Evolutionary conservation across 2,329 filamentous ascomycete genomes (phyloP).

Genomic region (Cordyceps farinosa): DNA sequence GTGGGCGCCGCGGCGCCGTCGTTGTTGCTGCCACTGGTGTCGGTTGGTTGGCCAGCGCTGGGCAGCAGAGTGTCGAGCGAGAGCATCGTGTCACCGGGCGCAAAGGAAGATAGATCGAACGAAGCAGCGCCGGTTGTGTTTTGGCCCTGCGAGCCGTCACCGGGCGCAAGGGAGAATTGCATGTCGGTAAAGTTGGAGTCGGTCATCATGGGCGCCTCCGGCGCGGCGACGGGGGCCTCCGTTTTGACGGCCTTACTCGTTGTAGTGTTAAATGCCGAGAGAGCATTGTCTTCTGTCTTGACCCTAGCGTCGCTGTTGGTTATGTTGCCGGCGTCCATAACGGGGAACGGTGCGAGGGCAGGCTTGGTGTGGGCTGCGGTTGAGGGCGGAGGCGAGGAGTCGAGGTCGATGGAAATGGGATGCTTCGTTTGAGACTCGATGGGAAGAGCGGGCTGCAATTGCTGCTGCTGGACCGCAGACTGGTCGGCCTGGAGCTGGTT

Average conservation of each 20-base stretch:
- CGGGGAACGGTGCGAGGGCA: slow-evolving; percentile 48
- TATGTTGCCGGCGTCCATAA: slow-evolving; percentile 42
- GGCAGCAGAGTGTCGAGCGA: slow-evolving; percentile 32
- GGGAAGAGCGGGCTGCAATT: slow-evolving; percentile 26
- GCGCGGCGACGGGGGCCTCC: slow-evolving; percentile 18
- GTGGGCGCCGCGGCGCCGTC: slow-evolving; percentile 16
- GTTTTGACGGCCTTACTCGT: not conserved
- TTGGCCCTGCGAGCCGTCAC: slow-evolving; percentile 28
- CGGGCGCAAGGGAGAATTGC: slow-evolving; percentile 51
- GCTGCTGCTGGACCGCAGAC: slow-evolving; percentile 21
- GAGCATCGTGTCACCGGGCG: slow-evolving; percentile 30
- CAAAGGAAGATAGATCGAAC: slow-evolving; percentile 46
- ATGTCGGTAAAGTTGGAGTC: slow-evolving; percentile 53
- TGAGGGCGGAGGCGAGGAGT: slow-evolving; percentile 30
- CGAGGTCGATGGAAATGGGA: slow-evolving; percentile 36
- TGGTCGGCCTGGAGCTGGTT: slow-evolving; percentile 35
- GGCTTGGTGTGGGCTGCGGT: slow-evolving; percentile 12
- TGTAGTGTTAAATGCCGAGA: not conserved
- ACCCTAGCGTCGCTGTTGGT: slow-evolving; percentile 21
- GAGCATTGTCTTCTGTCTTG: slow-evolving; percentile 27
- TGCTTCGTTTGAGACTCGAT: slow-evolving; percentile 35
- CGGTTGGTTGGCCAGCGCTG: slow-evolving; percentile 20
- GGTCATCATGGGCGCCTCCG: slow-evolving; percentile 19
- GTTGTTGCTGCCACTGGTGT: slow-evolving; percentile 19
- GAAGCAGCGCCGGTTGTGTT: slow-evolving; percentile 31